phyloP scores from a whole-genome alignment of 139 green algal species.

The Chlorella sp. region DNA sequence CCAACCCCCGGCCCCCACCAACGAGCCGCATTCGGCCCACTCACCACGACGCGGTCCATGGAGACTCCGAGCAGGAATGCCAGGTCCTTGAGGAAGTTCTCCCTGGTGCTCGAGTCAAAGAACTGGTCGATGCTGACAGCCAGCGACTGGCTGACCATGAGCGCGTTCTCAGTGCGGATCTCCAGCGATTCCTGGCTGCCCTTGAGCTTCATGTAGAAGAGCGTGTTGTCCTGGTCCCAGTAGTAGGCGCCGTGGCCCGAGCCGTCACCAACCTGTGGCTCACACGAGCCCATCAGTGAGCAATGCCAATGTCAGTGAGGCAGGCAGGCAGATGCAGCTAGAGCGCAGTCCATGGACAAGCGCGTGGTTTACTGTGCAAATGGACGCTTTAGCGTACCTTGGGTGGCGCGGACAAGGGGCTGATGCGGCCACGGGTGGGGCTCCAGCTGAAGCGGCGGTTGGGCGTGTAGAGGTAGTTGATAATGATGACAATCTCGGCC shows the following conservation, averaged over 20 bases:
- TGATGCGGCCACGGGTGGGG: slow-evolving; percentile 9
- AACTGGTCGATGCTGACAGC: slow-evolving; percentile 8
- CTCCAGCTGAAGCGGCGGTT: not conserved
- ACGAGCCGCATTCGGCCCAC: no score
- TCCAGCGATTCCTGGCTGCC: slow-evolving; percentile 16
- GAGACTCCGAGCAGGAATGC: slow-evolving; percentile 28
- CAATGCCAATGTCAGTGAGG: no score
- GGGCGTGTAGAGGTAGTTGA: slow-evolving; percentile 14
- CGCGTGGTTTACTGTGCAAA: no score
- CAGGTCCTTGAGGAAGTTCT: slow-evolving; percentile 20
- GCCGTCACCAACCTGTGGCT: slow-evolving; percentile 15
- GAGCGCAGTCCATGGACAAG: no score
- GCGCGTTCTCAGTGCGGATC: slow-evolving; percentile 21
- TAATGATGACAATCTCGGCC: slow-evolving; percentile 21
- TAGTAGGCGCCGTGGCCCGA: slow-evolving; percentile 22
- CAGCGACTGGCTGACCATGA: slow-evolving; percentile 13
- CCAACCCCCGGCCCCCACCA: no score
- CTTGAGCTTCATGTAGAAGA: slow-evolving; percentile 13
- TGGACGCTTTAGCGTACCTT: no score
- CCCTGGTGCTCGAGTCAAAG: slow-evolving; percentile 14
- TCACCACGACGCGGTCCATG: slow-evolving; percentile 14
- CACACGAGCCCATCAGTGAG: no score
- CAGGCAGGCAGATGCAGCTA: no score
- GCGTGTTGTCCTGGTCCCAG: slow-evolving; percentile 21
- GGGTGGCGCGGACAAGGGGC: slow-evolving; percentile 3